Evolutionary conservation across 2,329 filamentous ascomycete genomes (phyloP).

Genomic region (Chaetomium olivaceum): DNA sequence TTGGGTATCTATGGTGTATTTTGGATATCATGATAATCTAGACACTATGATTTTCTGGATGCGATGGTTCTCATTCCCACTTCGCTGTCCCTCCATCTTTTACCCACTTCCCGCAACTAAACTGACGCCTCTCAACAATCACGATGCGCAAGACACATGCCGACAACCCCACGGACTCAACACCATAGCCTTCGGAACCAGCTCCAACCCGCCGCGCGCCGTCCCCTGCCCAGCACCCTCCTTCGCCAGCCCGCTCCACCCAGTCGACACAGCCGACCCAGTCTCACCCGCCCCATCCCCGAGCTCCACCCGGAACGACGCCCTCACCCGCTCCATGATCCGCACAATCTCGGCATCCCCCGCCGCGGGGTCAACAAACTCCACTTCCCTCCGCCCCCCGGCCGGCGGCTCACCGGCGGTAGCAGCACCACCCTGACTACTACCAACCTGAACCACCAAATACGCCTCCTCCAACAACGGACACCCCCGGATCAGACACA

Average conservation of each 20-base stretch:
- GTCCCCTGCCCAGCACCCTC: neutral
- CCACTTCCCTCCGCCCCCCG: constrained; percentile 32
- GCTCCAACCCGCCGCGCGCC: constrained; percentile 7
- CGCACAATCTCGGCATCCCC: constrained; percentile 24
- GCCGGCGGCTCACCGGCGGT: constrained; percentile 17
- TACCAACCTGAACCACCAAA: constrained; percentile 33
- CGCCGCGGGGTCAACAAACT: constrained; percentile 37
- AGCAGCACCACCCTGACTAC: neutral
- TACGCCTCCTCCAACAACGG: constrained; percentile 42
- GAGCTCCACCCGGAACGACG: constrained; percentile 30
- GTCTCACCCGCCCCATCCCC: constrained; percentile 12
- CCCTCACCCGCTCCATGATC: constrained; percentile 32
- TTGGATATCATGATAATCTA: neutral
- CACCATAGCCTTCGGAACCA: constrained; percentile 26
- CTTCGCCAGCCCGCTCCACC: neutral
- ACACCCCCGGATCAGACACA: constrained; percentile 47
- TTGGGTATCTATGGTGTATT: neutral
- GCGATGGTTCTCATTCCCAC: neutral
- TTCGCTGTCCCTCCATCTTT: neutral
- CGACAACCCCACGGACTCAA: neutral
- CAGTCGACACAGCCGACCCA: neutral
- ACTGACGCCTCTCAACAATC: neutral
- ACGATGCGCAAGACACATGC: constrained; percentile 5
- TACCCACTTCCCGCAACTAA: neutral
- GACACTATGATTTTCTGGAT: neutral